Evolutionary conservation across 1,284 basidiomycete genomes (phyloP).

Genomic region (Spongispora temasekensis): DNA sequence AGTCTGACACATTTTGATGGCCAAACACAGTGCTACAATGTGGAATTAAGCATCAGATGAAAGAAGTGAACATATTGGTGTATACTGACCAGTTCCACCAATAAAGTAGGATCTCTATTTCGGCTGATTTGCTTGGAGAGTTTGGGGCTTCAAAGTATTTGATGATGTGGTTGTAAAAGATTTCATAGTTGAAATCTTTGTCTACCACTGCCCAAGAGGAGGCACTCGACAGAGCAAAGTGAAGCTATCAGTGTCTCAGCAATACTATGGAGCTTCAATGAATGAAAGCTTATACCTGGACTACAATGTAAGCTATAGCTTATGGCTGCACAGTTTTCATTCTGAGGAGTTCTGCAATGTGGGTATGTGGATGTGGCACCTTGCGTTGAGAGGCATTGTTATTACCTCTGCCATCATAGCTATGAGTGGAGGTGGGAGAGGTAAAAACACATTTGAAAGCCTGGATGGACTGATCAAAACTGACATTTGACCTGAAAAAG

Average conservation of each 20-base stretch:
- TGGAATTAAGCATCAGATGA: neutral
- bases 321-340: constrained; percentile 22
- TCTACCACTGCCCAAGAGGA: neutral
- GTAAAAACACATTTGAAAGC: neutral
- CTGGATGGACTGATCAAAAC: neutral
- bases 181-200: neutral
- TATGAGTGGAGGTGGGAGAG: neutral
- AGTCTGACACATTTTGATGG: neutral
- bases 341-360: constrained; percentile 19
- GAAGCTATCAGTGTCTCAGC: neutral
- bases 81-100: neutral
- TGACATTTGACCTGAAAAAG: neutral
- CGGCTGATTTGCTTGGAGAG: neutral
- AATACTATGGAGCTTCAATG: neutral
- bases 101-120: neutral
- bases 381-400: neutral
- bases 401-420: neutral
- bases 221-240: neutral
- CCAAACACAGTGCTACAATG: neutral
- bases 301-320: constrained; percentile 32
- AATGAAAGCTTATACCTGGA: constrained; percentile 20
- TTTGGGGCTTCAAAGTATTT: neutral
- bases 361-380: neutral
- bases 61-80: neutral
- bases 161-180: neutral